These are phyloP conservation scores for Kazachstania sp. DNA, from an alignment of 1,139 yeast genomes.

Conservation along the genomic window DNA sequence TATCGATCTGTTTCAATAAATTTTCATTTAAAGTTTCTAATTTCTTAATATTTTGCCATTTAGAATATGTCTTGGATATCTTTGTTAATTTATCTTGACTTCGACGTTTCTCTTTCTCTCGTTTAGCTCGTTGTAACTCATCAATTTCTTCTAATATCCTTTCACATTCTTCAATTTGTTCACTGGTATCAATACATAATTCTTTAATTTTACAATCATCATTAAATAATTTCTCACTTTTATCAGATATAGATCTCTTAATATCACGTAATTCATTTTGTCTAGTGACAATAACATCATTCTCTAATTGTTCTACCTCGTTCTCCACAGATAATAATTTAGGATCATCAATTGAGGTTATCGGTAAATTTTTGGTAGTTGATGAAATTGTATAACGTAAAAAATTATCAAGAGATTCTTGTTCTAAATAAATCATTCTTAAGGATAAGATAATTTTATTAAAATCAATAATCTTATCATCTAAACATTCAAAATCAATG, in stretches of 20 bases:
- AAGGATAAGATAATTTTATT: constrained; percentile 18
- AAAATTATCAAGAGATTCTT: constrained; percentile 28
- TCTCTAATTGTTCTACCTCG: constrained; percentile 17
- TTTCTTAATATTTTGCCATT: background rate
- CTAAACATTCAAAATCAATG: constrained; percentile 17
- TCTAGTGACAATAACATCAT: constrained; percentile 7
- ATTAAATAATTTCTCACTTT: constrained; percentile 15
- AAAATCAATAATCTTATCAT: constrained; percentile 16
- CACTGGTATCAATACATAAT: constrained; percentile 17
- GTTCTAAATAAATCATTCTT: constrained; percentile 25
- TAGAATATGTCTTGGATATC: constrained; percentile 4
- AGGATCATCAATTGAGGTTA: constrained; percentile 20
- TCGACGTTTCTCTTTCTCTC: constrained; percentile 4
- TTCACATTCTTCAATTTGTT: constrained; percentile 23
- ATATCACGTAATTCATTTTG: constrained; percentile 12
- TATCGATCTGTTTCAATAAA: background rate
- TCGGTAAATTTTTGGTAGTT: constrained; percentile 13
- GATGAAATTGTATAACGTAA: constrained; percentile 25
- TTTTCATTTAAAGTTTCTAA: background rate
- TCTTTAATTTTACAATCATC: constrained; percentile 22
- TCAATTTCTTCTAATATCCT: constrained; percentile 21
- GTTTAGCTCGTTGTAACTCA: constrained; percentile 10
- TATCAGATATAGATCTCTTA: constrained; percentile 12
- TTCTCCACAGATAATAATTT: constrained; percentile 14
- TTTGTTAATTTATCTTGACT: constrained; percentile 7